A percentile compares a stretch with the other conserved stretches of the same genome.
These are phyloP conservation scores for Parastagonospora nodorum DNA, from an alignment of 2,329 filamentous ascomycete species.

Conservation along the genomic window DNA sequence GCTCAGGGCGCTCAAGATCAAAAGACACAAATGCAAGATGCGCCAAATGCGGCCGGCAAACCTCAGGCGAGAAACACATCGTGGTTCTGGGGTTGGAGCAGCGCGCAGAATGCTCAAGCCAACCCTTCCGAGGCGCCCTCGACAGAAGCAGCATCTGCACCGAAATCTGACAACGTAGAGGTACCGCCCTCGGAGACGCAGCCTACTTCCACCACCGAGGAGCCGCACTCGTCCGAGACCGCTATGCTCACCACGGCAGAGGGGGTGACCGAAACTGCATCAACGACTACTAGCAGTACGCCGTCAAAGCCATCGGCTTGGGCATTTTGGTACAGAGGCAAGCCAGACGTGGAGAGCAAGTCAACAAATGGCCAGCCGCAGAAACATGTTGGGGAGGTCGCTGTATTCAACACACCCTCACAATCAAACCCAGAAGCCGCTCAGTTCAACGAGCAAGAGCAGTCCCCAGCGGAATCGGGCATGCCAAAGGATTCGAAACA, in stretches of 20 bases:
- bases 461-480: constrained; percentile 25
- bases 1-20: too few species aligned
- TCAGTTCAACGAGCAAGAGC: constrained; percentile 55
- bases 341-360: constrained; percentile 55
- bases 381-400: constrained; percentile 59
- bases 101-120: constrained; percentile 48
- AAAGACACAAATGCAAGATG: constrained; percentile 19
- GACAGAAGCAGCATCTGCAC: constrained; percentile 5
- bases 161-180: constrained; percentile 12
- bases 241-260: constrained; percentile 7
- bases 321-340: constrained; percentile 78
- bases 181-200: constrained; percentile 5
- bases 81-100: constrained; percentile 59
- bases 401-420: constrained; percentile 57
- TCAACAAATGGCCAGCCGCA: constrained; percentile 62
- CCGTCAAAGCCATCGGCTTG: constrained; percentile 66
- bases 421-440: constrained; percentile 57
- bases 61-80: constrained; percentile 29
- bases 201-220: not conserved
- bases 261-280: constrained; percentile 6
- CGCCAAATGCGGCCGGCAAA: constrained; percentile 9
- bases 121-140: constrained; percentile 27
- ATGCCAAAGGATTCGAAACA: constrained; percentile 22
- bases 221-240: constrained; percentile 5
- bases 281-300: constrained; percentile 30